phyloP scores from a whole-genome alignment of 2,329 filamentous ascomycete species.

The Diaporthe nobilis region DNA sequence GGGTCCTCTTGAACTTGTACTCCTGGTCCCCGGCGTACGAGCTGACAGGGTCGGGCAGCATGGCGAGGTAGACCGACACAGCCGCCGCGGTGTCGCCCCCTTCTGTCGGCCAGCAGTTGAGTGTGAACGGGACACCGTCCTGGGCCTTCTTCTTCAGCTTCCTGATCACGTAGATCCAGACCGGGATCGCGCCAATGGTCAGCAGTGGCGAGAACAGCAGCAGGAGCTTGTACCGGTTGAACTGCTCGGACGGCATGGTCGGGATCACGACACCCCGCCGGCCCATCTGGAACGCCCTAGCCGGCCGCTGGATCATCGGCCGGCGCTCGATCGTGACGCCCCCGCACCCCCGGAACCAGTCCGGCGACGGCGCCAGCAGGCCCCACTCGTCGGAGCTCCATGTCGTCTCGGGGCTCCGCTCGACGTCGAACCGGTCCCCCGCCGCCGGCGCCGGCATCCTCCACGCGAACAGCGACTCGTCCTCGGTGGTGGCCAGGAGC shows the following conservation, averaged over 20 bases:
- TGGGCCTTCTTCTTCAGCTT: neutral
- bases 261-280: neutral
- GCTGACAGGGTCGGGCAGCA: neutral
- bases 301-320: neutral
- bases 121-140: neutral
- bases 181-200: neutral
- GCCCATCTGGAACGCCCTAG: neutral
- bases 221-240: neutral
- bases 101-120: neutral
- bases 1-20: slow-evolving; percentile 2
- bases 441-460: neutral
- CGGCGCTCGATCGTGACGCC: neutral
- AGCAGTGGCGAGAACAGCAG: neutral
- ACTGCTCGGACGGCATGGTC: neutral
- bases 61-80: neutral
- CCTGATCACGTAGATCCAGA: neutral
- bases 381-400: neutral
- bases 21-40: neutral
- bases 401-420: neutral
- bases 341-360: neutral
- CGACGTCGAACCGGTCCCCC: neutral
- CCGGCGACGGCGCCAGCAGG: slow-evolving; percentile 8
- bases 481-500: neutral
- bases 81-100: neutral
- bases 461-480: slow-evolving; percentile 28